These are phyloP conservation scores for Croton setiger DNA, from an alignment of 441 rosid genomes.

Conservation along the genomic window DNA sequence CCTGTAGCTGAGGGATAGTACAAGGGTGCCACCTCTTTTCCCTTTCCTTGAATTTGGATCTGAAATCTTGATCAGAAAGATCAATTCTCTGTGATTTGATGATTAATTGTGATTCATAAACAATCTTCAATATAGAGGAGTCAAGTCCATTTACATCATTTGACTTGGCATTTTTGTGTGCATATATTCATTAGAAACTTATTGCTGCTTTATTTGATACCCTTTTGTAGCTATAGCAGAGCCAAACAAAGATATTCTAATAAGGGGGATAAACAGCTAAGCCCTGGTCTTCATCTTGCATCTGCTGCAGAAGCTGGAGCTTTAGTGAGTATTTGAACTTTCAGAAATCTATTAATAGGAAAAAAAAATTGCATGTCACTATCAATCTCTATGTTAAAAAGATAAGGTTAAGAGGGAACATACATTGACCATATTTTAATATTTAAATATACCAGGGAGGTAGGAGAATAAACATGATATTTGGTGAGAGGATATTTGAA, in stretches of 20 bases:
- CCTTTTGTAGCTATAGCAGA: constrained; percentile 66
- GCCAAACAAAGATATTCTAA: constrained; percentile 76
- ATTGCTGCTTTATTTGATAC: neutral
- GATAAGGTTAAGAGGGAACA: neutral
- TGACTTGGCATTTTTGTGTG: neutral
- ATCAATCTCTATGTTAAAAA: neutral
- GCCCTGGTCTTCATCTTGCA: constrained; percentile 76
- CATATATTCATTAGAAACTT: neutral
- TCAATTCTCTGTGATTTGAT: neutral
- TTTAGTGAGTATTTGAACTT: constrained; percentile 54
- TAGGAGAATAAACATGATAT: neutral
- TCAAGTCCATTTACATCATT: neutral
- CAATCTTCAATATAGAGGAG: neutral
- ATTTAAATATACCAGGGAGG: neutral
- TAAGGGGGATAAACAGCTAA: constrained; percentile 53
- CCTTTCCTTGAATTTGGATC: neutral
- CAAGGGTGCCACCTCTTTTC: neutral
- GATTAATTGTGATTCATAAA: neutral
- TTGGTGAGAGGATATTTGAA: neutral
- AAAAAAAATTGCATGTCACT: neutral
- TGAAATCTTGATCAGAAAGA: neutral
- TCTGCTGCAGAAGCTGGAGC: constrained; percentile 98
- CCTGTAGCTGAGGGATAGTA: neutral
- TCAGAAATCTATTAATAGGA: constrained; percentile 14
- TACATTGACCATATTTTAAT: neutral